Evolutionary conservation across 2,329 filamentous ascomycete genomes (phyloP).

Genomic region (Ceratocystis variospora): DNA sequence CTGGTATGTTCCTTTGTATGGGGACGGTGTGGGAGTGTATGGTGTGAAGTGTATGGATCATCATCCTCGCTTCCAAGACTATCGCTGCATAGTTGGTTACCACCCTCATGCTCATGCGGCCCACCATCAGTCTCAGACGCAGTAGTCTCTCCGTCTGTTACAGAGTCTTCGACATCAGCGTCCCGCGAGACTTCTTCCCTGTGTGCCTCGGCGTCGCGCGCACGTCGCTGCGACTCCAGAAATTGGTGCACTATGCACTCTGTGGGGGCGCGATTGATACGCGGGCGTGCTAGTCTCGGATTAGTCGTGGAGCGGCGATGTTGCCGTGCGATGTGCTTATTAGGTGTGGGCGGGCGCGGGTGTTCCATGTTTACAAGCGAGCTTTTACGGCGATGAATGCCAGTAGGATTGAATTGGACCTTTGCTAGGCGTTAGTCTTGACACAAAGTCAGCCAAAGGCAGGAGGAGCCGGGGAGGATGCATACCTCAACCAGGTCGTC

Average conservation of each 20-base stretch:
- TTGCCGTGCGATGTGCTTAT: neutral
- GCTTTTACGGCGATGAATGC: slow-evolving; percentile 51
- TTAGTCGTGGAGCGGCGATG: slow-evolving; percentile 7
- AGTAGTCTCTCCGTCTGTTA: slow-evolving; percentile 25
- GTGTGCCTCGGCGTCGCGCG: slow-evolving; percentile 20
- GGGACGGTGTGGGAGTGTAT: neutral
- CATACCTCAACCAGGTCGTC: slow-evolving; percentile 17
- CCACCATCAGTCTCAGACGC: slow-evolving; percentile 24
- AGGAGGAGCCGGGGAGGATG: neutral
- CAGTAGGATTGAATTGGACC: slow-evolving; percentile 50
- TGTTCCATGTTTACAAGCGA: slow-evolving; percentile 43
- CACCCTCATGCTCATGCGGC: neutral
- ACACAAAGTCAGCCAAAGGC: neutral
- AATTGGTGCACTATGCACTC: slow-evolving; percentile 54
- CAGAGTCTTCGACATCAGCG: slow-evolving; percentile 23
- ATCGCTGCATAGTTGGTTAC: slow-evolving; percentile 22
- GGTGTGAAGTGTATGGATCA: neutral
- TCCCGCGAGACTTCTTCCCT: slow-evolving; percentile 21
- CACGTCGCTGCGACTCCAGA: slow-evolving; percentile 41
- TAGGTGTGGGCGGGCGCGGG: neutral
- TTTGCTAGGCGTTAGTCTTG: slow-evolving; percentile 22
- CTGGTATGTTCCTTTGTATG: neutral
- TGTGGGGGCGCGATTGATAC: slow-evolving; percentile 26
- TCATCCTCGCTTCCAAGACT: neutral
- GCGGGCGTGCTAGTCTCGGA: slow-evolving; percentile 21